A percentile compares a stretch with the other conserved stretches of the same genome.
Conservation (phyloP, 306 rosid genomes). For the Acacia confusa region DNA sequence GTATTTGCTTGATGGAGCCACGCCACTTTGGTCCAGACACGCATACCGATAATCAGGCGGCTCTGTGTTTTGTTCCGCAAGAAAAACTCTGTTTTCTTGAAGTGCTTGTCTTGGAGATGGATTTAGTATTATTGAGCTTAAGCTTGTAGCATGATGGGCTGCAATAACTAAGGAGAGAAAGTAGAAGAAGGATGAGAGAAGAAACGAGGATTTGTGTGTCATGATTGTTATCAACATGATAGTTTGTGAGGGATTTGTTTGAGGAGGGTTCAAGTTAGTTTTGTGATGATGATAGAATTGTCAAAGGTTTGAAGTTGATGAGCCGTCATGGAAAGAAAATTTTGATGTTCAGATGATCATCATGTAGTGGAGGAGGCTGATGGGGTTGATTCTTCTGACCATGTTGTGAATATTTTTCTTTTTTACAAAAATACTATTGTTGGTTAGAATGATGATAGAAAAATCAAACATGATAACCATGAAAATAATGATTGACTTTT, state of each 20-base stretch:
- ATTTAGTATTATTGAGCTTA: background rate
- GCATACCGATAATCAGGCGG: conserved; percentile 41
- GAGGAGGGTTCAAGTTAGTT: background rate
- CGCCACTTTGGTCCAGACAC: conserved; percentile 41
- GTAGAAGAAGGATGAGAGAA: background rate
- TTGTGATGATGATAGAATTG: background rate
- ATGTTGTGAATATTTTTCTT: background rate
- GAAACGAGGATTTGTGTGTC: background rate
- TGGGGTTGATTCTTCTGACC: background rate
- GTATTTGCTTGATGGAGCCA: conserved; percentile 33
- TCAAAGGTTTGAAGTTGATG: background rate
- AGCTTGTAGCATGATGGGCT: background rate
- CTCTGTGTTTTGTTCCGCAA: conserved; percentile 21
- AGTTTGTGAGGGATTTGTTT: background rate
- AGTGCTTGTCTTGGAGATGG: background rate
- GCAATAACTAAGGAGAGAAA: conserved; percentile 9
- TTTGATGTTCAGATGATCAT: background rate
- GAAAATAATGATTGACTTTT: background rate
- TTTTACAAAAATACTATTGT: background rate
- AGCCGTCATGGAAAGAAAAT: background rate
- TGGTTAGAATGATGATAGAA: background rate
- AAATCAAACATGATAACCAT: background rate
- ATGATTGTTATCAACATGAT: background rate
- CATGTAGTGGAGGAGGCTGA: background rate
- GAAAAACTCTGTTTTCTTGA: background rate